Evolutionary conservation across 2,329 filamentous ascomycete species (phyloP), one percentile per base, ranked within the genome.

Genomic region (Dichotomopilus funicola): DNA sequence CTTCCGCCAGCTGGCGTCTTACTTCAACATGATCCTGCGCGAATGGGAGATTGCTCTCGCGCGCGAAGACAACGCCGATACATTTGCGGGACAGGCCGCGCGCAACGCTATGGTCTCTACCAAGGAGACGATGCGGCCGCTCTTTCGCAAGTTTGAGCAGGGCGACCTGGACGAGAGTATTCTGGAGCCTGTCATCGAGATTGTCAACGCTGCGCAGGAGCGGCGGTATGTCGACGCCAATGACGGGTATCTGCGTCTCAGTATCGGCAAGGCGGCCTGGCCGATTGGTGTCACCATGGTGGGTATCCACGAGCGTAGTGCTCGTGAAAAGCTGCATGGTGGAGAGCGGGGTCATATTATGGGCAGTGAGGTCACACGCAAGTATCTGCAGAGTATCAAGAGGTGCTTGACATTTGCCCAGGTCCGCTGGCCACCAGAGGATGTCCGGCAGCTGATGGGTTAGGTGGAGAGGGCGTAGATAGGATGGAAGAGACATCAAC

Each of bases 271-370:
- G 75, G 91, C 91, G 63, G 94, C 94, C 12, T 99, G 94, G 94
- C 94, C 94, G 31, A 99, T 99, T 67, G 94, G 94, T 73, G 94
- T 99, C 41, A 99, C 94, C 70, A 99, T 97, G 94, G 94, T 99
- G 67, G 94, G 94, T 78, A 99, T 99, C 65, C 94, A 99, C 81
- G 94, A 97, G 77, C 85, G 94, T 67, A 94, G 88, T 63, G 92
- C 94, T 19, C 83, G 94, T 60, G 94, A 99, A 74, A 99, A 99
- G 74, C 75, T 99, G 57, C 91, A 97, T 69, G 84, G 94, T 70
- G 87, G 86, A 56, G 84, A 87, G 67, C 87, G 91, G 66, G 94
- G 92, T 4, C 91, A 99, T 70, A 96, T 97, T 65, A 91, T 99
- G 86, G 92, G 91, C 56, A 94, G 97, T 68, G 94, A 99, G 74